Evolutionary conservation across 495 filamentous ascomycete genomes (phyloP).

Genomic region (Neurospora tetrasperma): DNA sequence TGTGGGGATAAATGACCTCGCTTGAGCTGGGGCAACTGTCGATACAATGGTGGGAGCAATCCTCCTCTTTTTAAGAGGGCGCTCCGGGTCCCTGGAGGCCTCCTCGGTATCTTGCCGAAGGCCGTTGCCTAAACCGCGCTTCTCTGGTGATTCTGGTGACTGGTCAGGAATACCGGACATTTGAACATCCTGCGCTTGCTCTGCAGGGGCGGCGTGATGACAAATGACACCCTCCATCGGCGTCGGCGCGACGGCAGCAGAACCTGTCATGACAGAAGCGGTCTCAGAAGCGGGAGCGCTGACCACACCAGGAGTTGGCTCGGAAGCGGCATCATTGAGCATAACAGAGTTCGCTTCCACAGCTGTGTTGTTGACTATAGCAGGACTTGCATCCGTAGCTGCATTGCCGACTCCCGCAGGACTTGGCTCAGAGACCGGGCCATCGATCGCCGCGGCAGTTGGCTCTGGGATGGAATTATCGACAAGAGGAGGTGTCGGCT

Average conservation of each 20-base stretch:
- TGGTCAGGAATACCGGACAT: neutral
- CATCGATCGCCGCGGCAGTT: neutral
- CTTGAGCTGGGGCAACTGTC: slow-evolving; percentile 18
- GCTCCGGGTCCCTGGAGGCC: neutral
- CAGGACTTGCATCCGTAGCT: neutral
- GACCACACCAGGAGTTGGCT: neutral
- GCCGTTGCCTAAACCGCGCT: neutral
- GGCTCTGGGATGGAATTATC: neutral
- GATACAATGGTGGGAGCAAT: slow-evolving; percentile 30
- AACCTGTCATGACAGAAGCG: neutral
- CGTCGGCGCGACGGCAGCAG: neutral
- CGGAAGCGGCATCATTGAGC: neutral
- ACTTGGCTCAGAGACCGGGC: neutral
- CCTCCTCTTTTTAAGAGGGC: slow-evolving; percentile 29
- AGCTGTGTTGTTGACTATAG: neutral
- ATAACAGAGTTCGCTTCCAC: neutral
- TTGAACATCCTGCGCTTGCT: neutral
- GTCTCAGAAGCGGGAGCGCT: neutral
- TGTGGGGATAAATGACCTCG: slow-evolving; percentile 23
- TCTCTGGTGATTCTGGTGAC: neutral
- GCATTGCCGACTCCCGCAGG: neutral
- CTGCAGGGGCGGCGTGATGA: neutral
- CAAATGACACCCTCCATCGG: neutral
- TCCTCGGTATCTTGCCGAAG: neutral
- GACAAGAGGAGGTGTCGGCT: neutral